A percentile compares a stretch with the other conserved stretches of the same genome.
Conservation (phyloP, 139 green algal genomes). For the Klebsormidium nitens region DNA sequence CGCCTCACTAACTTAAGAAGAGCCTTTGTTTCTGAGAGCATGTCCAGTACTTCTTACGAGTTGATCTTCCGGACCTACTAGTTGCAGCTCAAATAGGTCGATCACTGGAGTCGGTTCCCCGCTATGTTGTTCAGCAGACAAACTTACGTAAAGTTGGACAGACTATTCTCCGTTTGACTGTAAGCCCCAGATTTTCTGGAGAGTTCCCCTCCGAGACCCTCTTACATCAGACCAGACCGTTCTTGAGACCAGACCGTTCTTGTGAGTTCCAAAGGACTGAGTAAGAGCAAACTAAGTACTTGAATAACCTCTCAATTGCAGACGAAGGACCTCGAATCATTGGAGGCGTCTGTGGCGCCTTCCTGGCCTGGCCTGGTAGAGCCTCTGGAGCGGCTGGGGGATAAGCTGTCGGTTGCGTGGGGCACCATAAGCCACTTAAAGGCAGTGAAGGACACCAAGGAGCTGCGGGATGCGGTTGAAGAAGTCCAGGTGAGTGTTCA, state of each 20-base stretch:
- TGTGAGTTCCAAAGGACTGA: background rate
- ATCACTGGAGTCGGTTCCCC: no score
- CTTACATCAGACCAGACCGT: background rate
- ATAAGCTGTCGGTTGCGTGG: slow-evolving; percentile 77
- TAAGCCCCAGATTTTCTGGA: background rate
- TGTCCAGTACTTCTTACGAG: no score
- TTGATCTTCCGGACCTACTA: no score
- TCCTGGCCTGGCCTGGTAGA: slow-evolving; percentile 76
- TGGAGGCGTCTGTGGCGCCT: slow-evolving; percentile 57
- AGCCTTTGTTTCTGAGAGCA: no score
- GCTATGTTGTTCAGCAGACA: no score
- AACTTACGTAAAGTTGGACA: background rate
- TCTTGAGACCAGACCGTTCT: background rate
- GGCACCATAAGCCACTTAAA: slow-evolving; percentile 91
- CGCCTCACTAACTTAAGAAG: no score
- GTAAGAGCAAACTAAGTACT: background rate
- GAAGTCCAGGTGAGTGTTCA: slow-evolving; percentile 82
- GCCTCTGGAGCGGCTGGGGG: slow-evolving; percentile 76
- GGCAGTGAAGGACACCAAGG: slow-evolving; percentile 83
- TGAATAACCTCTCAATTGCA: no score
- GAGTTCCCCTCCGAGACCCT: background rate
- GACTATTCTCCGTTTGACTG: background rate
- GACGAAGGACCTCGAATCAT: slow-evolving; percentile 61
- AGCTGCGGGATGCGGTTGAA: slow-evolving; percentile 83
- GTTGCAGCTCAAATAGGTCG: no score